These are phyloP conservation scores for Aspergillus bertholletiae DNA, from an alignment of 495 filamentous ascomycete species.

Conservation along the genomic window DNA sequence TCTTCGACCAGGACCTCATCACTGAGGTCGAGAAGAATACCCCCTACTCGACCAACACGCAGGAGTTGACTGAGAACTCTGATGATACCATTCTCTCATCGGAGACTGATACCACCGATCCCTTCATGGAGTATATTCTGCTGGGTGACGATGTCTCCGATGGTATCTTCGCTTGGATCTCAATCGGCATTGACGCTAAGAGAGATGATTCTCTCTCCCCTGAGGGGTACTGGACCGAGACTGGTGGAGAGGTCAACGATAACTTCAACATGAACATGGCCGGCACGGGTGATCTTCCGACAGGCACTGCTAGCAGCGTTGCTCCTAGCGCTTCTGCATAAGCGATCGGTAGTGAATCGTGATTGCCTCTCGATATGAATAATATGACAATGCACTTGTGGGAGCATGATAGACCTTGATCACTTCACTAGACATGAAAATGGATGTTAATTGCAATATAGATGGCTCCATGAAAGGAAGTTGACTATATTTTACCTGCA, in stretches of 20 bases:
- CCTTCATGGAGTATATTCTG: constrained; percentile 53
- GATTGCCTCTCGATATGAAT: too few species aligned
- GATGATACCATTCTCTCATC: constrained; percentile 46
- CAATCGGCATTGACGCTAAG: constrained; percentile 4
- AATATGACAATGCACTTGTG: too few species aligned
- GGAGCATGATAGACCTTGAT: too few species aligned
- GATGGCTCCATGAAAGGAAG: too few species aligned
- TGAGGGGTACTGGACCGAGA: constrained; percentile 1
- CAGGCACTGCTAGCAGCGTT: too few species aligned
- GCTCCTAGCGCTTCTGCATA: too few species aligned
- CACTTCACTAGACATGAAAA: too few species aligned
- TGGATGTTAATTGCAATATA: too few species aligned
- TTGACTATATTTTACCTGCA: too few species aligned
- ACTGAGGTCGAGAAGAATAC: constrained; percentile 37
- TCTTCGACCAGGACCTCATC: constrained; percentile 57
- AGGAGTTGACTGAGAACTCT: constrained; percentile 46
- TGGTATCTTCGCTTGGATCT: constrained; percentile 9
- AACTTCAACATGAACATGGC: too few species aligned
- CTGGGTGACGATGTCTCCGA: constrained; percentile 43
- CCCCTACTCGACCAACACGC: constrained; percentile 56
- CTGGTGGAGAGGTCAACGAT: constrained; percentile 1
- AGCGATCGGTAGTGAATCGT: too few species aligned
- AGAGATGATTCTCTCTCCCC: not conserved
- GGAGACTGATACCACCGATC: constrained; percentile 50
- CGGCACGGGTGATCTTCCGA: too few species aligned